Percentiles rank a stretch among this genome's conserved stretches.
phyloP scores from a whole-genome alignment of 1,284 basidiomycete species.

The Cutaneotrichosporon spelunceum region DNA sequence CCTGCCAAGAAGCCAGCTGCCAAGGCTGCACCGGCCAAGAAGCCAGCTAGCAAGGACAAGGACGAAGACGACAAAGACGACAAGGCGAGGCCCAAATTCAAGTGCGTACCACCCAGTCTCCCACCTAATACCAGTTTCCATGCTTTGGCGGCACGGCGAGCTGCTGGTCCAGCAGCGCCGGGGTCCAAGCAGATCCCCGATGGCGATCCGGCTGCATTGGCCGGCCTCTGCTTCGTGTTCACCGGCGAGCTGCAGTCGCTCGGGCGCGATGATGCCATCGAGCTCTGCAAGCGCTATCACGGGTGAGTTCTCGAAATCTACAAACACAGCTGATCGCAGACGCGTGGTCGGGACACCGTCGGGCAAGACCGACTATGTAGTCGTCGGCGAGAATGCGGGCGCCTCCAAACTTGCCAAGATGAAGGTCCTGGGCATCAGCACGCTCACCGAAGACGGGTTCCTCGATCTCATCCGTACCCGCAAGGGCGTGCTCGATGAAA shows the following conservation, averaged over 20 bases:
- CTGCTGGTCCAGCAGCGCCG: constrained; percentile 66
- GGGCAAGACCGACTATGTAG: constrained; percentile 82
- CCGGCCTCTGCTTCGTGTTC: constrained; percentile 89
- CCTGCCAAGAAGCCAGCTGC: constrained; percentile 35
- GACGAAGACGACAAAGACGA: constrained; percentile 24
- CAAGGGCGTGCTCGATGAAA: constrained; percentile 62
- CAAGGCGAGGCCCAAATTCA: constrained; percentile 40
- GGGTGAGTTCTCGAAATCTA: constrained; percentile 60
- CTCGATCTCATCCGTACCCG: constrained; percentile 74
- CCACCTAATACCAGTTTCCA: constrained; percentile 44
- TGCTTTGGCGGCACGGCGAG: constrained; percentile 62
- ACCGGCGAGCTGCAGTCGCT: constrained; percentile 87
- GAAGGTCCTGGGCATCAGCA: constrained; percentile 70
- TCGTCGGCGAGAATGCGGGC: constrained; percentile 84
- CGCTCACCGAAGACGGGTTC: constrained; percentile 84
- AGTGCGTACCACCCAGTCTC: constrained; percentile 34
- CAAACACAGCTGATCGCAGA: constrained; percentile 52
- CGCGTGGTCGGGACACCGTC: constrained; percentile 85
- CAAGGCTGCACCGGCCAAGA: constrained; percentile 16
- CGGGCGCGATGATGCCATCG: constrained; percentile 79
- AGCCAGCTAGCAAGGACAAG: constrained; percentile 14
- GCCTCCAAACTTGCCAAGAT: constrained; percentile 81
- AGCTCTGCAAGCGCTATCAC: constrained; percentile 88
- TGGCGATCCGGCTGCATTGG: constrained; percentile 71
- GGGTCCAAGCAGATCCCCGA: constrained; percentile 72